Evolutionary conservation across 2,329 filamentous ascomycete genomes (phyloP), one percentile per base, ranked within the genome.

Genomic region (Ophiocordyceps unilateralis): DNA sequence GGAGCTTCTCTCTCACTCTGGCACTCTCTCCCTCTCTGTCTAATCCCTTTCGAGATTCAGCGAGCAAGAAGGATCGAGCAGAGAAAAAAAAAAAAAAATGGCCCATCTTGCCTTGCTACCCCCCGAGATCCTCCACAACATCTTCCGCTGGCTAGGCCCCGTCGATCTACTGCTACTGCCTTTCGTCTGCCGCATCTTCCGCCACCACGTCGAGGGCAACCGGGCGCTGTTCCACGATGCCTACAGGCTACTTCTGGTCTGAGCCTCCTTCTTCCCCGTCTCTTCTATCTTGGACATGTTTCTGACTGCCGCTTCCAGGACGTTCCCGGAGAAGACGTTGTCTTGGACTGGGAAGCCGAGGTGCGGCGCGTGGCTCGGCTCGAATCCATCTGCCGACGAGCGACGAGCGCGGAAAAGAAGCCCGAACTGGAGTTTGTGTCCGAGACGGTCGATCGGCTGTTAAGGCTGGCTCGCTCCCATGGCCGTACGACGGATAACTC

Each of bases 101-200:
- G n/a, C n/a, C n/a, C n/a, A n/a, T n/a, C n/a, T n/a, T n/a, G n/a
- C n/a, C n/a, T n/a, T n/a, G 17, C 67, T 81, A 20, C 76, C 78
- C 9, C 65, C 70, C 7, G 80, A 84, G 62, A 67, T 83, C 37
- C 55, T 83, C 22, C 73, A 80, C 51, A 63, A 69, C 51, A 73
- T 83, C 48, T 63, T 84, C 47, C 58, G 56, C 45, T 66, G 68
- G 49, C 64, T 81, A 32, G 59, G 70, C 23, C 73, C 76, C 1
- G 55, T 58, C 36, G 78, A 83, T 47, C 59, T 84, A 9, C 62
- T 66, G 1, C 54, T 59, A 8, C 53, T 82, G 39, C 65, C 68
- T 32, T 58, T 56, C 45, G 69, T 69, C 40, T 81, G 73, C 54
- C 65, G 59, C 17, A 55, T 52, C 11, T 60, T 87, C 40, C 59